Conservation (phyloP, 306 rosid species). For the Gastrolobium villosum region DNA sequence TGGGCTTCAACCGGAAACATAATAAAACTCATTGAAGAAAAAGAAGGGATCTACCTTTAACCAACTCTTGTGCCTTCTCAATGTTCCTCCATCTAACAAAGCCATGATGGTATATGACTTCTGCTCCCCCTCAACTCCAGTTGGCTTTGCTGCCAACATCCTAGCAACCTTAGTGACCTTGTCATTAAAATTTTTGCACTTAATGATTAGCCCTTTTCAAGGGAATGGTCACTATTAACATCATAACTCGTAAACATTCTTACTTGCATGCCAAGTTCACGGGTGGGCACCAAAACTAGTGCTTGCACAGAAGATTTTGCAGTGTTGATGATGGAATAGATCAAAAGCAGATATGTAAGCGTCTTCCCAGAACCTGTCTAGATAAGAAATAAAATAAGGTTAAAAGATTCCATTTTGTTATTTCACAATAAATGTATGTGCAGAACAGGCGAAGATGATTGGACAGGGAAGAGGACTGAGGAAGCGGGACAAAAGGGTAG, state of each 20-base stretch:
- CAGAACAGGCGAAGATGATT: background rate
- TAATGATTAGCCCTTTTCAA: slow-evolving; percentile 27
- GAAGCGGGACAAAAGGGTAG: background rate
- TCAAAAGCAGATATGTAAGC: slow-evolving; percentile 82
- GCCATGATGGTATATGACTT: slow-evolving; percentile 85
- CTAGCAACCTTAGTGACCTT: slow-evolving; percentile 95
- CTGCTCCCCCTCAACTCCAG: slow-evolving; percentile 63
- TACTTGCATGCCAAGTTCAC: slow-evolving; percentile 98
- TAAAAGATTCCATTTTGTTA: slow-evolving; percentile 17
- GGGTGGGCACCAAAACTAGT: slow-evolving; percentile 86
- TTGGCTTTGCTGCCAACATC: slow-evolving; percentile 74
- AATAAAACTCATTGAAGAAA: slow-evolving; percentile 22
- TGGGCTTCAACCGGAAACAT: slow-evolving; percentile 10
- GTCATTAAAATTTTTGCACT: slow-evolving; percentile 23
- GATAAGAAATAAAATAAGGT: slow-evolving; percentile 50
- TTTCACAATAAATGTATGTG: slow-evolving; percentile 12
- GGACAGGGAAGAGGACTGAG: slow-evolving; percentile 4
- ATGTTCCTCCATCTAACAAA: slow-evolving; percentile 92
- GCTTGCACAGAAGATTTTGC: slow-evolving; percentile 80
- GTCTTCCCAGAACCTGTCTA: slow-evolving; percentile 99
- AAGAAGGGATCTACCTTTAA: slow-evolving; percentile 67
- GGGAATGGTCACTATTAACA: slow-evolving; percentile 24
- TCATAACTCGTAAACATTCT: slow-evolving; percentile 44
- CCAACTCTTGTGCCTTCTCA: slow-evolving; percentile 94
- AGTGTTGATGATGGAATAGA: slow-evolving; percentile 67